A percentile compares a stretch with the other conserved stretches of the same genome.
Conservation (phyloP, 805 yeast species). For the Cyberlindnera maritima region DNA sequence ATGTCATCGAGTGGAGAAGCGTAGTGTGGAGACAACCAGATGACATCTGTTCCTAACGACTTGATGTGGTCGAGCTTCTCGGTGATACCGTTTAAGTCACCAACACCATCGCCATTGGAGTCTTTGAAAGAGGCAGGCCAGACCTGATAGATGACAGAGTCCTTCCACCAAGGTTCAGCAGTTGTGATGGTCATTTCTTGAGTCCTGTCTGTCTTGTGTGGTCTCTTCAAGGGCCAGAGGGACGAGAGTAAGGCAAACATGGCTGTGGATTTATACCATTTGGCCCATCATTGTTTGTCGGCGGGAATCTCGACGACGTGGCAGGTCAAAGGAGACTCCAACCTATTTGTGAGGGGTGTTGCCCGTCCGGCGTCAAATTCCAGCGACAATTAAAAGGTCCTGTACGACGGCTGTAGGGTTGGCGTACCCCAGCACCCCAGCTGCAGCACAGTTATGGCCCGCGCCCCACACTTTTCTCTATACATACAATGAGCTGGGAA, state of each 20-base stretch:
- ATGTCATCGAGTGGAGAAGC: conserved; percentile 59
- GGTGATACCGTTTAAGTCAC: conserved; percentile 54
- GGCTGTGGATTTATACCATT: neutral
- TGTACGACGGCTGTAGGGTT: too few relatives aligned
- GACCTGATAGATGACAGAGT: conserved; percentile 53
- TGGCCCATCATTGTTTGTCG: neutral
- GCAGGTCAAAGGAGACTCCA: too few relatives aligned
- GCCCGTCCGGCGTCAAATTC: neutral
- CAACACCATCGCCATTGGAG: conserved; percentile 57
- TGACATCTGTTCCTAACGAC: conserved; percentile 45
- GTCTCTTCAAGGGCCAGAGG: neutral
- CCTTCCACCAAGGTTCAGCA: conserved; percentile 48
- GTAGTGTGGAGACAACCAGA: conserved; percentile 59
- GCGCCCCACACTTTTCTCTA: too few relatives aligned
- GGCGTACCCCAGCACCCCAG: too few relatives aligned
- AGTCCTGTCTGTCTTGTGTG: neutral
- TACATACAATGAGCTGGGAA: too few relatives aligned
- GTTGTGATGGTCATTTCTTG: neutral
- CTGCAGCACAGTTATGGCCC: neutral
- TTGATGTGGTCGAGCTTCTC: conserved; percentile 50
- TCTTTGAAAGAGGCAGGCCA: conserved; percentile 63
- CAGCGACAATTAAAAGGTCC: neutral
- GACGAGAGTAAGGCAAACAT: neutral
- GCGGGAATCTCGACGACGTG: neutral
- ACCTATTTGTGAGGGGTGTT: neutral